A percentile compares a stretch with the other conserved stretches of the same genome.
Evolutionary conservation across 1,139 yeast genomes (phyloP).

Genomic region (Debaryomycetaceae sp.): DNA sequence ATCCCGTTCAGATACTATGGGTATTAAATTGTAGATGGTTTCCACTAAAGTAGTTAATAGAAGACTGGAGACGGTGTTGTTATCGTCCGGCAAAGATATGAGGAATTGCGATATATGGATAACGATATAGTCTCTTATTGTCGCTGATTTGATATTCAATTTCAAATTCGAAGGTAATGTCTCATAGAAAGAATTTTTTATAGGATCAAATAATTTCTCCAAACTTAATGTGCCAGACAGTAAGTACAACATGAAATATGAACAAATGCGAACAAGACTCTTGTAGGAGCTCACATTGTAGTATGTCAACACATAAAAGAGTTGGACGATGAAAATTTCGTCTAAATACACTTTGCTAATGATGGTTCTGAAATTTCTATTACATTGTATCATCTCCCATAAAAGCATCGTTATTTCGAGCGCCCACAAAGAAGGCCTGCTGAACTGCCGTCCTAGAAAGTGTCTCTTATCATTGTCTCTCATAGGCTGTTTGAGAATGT

Average conservation of each 20-base stretch:
- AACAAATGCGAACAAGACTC: slow-evolving; percentile 54
- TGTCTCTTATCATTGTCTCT: slow-evolving; percentile 16
- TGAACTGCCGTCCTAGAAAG: slow-evolving; percentile 9
- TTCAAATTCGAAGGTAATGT: slow-evolving; percentile 48
- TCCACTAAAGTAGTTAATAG: slow-evolving; percentile 47
- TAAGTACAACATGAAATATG: slow-evolving; percentile 59
- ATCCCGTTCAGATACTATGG: slow-evolving; percentile 31
- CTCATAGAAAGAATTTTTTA: slow-evolving; percentile 37
- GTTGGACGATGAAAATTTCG: slow-evolving; percentile 52
- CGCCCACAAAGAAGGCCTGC: slow-evolving; percentile 48
- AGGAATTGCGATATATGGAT: slow-evolving; percentile 43
- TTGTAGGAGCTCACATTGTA: slow-evolving; percentile 22
- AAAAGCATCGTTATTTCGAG: slow-evolving; percentile 57
- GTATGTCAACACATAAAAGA: slow-evolving; percentile 56
- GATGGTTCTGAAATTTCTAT: slow-evolving; percentile 47
- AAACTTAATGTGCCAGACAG: slow-evolving; percentile 47
- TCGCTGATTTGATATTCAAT: slow-evolving; percentile 32
- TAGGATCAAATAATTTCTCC: slow-evolving; percentile 35
- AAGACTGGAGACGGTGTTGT: slow-evolving; percentile 2
- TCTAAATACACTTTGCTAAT: slow-evolving; percentile 48
- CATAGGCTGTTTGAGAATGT: slow-evolving; percentile 46
- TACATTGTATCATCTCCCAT: slow-evolving; percentile 80
- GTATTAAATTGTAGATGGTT: slow-evolving; percentile 56
- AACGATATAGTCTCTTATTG: slow-evolving; percentile 61
- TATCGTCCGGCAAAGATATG: slow-evolving; percentile 3